Conservation (phyloP, 306 rosid genomes). For the Canavalia ensiformis region DNA sequence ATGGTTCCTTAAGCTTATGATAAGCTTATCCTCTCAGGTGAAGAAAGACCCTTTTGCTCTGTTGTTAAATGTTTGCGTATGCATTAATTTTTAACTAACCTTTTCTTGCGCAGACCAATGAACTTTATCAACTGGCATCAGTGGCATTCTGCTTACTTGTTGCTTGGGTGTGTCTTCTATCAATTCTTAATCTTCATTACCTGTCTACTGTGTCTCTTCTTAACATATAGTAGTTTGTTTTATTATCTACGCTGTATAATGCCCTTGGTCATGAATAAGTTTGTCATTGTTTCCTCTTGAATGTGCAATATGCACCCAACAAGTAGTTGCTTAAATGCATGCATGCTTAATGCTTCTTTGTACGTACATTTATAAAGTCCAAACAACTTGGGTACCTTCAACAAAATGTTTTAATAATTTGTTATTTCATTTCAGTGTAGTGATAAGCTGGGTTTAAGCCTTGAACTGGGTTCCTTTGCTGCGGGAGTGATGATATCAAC, state of each 20-base stretch:
- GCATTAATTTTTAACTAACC: conserved; percentile 36
- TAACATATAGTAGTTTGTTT: conserved; percentile 33
- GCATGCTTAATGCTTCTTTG: neutral
- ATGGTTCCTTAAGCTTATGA: conserved; percentile 95
- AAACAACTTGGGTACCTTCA: conserved; percentile 38
- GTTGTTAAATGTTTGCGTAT: conserved; percentile 39
- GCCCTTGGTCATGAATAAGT: conserved; percentile 30
- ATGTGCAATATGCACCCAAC: conserved; percentile 16
- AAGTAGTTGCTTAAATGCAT: conserved; percentile 26
- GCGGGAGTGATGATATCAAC: conserved; percentile 99
- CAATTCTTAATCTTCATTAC: conserved; percentile 42
- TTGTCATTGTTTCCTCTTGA: conserved; percentile 36
- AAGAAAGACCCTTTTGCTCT: conserved; percentile 43
- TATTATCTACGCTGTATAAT: conserved; percentile 15
- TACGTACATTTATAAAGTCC: conserved; percentile 36
- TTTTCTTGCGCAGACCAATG: conserved; percentile 81
- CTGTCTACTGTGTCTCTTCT: conserved; percentile 21
- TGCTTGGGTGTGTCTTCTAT: conserved; percentile 83
- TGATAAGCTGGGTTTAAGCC: conserved; percentile 96
- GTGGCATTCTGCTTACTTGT: conserved; percentile 99
- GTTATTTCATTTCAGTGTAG: conserved; percentile 83
- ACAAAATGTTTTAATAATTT: conserved; percentile 44
- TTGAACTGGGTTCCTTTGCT: conserved; percentile 98
- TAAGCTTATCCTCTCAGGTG: conserved; percentile 96
- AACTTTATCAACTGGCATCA: conserved; percentile 93